A percentile compares a stretch with the other conserved stretches of the same genome.
Conservation (phyloP, 352 stramenopile species). For the Pythium dissotocum region DNA sequence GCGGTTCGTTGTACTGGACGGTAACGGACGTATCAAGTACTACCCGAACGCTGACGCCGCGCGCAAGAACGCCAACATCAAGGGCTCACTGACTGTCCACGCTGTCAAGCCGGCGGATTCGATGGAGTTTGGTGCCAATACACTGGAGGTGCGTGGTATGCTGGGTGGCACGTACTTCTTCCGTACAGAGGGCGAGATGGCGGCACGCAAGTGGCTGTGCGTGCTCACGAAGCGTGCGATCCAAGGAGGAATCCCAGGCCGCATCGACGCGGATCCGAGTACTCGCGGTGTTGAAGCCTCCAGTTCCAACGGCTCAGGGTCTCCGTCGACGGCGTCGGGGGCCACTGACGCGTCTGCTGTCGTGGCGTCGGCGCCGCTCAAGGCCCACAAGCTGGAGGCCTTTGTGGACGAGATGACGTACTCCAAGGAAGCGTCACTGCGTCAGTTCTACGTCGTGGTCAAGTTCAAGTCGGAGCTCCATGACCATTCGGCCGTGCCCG, state of each 20-base stretch:
- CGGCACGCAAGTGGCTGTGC: constrained; percentile 75
- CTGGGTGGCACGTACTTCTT: constrained; percentile 84
- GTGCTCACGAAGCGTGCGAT: constrained; percentile 83
- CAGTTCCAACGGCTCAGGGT: neutral
- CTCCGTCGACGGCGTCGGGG: neutral
- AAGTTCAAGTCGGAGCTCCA: constrained; percentile 87
- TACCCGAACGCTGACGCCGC: constrained; percentile 77
- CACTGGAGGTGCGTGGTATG: constrained; percentile 72
- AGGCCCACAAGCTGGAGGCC: constrained; percentile 65
- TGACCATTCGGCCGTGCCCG: constrained; percentile 67
- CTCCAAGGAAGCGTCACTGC: constrained; percentile 66
- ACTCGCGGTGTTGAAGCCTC: neutral
- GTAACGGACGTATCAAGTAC: constrained; percentile 76
- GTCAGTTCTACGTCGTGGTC: constrained; percentile 83
- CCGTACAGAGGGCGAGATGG: constrained; percentile 74
- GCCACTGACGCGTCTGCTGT: constrained; percentile 12
- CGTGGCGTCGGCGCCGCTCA: constrained; percentile 38
- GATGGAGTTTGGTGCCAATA: constrained; percentile 75
- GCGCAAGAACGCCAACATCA: constrained; percentile 77
- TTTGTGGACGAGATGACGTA: constrained; percentile 77
- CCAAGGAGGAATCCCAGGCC: constrained; percentile 63
- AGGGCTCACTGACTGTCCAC: constrained; percentile 73
- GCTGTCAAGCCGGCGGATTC: constrained; percentile 72
- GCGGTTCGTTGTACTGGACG: constrained; percentile 74
- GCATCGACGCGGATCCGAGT: constrained; percentile 59